Conservation (phyloP, 345 rosid species). For the Psidium friedrichsthalianum region DNA sequence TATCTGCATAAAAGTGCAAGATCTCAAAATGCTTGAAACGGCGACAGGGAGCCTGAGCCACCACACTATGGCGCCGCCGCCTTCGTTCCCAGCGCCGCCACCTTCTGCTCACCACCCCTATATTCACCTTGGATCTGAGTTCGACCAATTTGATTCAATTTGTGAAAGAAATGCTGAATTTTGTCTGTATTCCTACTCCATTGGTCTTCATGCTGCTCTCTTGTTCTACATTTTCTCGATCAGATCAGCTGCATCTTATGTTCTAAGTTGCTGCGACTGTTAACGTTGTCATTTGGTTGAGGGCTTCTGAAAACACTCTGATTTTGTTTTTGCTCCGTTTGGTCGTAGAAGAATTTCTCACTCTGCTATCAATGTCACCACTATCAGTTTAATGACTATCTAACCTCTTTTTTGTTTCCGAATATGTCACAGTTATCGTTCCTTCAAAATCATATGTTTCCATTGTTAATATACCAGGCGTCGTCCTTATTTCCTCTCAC, state of each 20-base stretch:
- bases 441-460: neutral
- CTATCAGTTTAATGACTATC: neutral
- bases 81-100: too few species aligned
- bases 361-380: neutral
- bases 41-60: neutral
- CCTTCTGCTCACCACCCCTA: neutral
- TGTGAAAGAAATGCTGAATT: neutral
- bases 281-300: neutral
- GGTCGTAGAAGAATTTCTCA: neutral
- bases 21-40: neutral
- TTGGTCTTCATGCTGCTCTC: neutral
- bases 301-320: neutral
- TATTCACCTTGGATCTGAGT: neutral
- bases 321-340: neutral
- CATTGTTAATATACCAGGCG: neutral
- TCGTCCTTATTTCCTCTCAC: neutral
- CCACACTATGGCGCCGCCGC: neutral
- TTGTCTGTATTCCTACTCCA: neutral
- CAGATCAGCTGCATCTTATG: neutral
- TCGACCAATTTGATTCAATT: neutral
- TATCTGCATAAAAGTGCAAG: neutral
- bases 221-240: neutral
- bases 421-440: neutral
- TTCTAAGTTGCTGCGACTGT: neutral
- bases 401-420: neutral